Percentiles rank a stretch among this genome's conserved stretches.
These are phyloP conservation scores for Pseudonitzschia pungens DNA, from an alignment of 108 stramenopile genomes.

Conservation along the genomic window DNA sequence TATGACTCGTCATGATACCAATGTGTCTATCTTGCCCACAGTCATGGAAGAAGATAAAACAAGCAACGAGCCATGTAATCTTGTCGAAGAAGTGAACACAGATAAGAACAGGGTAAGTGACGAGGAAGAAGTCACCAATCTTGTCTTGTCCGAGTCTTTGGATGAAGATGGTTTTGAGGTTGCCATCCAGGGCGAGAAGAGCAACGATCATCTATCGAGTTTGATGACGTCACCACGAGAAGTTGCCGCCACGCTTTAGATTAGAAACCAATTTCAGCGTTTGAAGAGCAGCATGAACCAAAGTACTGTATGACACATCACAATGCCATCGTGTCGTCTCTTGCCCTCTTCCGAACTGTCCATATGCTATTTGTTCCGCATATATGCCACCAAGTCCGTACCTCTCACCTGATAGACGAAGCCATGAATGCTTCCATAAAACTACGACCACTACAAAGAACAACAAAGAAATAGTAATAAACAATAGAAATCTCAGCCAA, in stretches of 20 bases:
- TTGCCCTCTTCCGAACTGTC: no score
- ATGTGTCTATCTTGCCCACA: neutral
- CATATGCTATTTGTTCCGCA: no score
- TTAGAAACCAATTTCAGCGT: neutral
- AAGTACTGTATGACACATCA: no score
- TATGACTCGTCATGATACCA: neutral
- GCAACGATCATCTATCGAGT: neutral
- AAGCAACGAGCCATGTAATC: neutral
- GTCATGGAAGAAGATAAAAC: neutral
- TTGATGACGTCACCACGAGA: conserved; percentile 8
- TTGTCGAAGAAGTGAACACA: neutral
- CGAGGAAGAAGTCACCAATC: neutral
- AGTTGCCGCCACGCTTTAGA: neutral
- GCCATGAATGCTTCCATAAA: no score
- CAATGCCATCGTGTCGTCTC: no score
- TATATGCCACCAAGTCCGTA: no score
- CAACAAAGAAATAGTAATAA: no score
- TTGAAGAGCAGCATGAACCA: no score
- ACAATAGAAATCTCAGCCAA: no score
- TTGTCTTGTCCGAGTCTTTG: conserved; percentile 11
- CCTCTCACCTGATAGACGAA: no score
- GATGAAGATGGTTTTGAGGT: conserved; percentile 24
- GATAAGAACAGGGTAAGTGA: neutral
- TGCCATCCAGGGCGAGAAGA: neutral
- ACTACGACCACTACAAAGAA: no score